phyloP scores from a whole-genome alignment of 176 grass and related monocot species.

The Cymbopogon citratus region DNA sequence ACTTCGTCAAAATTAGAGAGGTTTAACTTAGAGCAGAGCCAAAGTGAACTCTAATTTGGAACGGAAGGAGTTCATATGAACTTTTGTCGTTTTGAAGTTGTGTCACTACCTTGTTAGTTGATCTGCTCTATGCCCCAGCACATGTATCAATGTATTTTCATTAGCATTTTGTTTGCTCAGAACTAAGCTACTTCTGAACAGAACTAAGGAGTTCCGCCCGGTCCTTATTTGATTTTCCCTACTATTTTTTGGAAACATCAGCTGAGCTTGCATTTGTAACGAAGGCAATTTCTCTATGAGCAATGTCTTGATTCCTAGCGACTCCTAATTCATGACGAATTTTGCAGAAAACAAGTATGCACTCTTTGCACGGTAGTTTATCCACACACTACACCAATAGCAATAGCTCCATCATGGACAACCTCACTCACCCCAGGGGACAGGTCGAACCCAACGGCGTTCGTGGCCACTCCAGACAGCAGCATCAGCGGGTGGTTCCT shows the following conservation, averaged over 20 bases:
- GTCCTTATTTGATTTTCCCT: not conserved
- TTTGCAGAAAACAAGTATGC: not conserved
- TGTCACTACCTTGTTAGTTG: not conserved
- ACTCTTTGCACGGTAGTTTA: not conserved
- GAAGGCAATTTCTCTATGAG: not conserved
- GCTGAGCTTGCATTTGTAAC: not conserved
- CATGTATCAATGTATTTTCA: not conserved
- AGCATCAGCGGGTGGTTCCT: conserved; percentile 97
- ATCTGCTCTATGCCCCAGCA: not conserved
- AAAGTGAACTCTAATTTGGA: not conserved
- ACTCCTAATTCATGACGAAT: too few relatives aligned
- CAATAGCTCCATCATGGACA: not conserved
- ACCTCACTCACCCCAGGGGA: conserved; percentile 89
- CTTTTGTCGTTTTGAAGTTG: not conserved
- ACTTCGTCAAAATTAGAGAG: not conserved
- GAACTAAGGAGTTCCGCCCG: not conserved
- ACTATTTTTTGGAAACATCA: not conserved
- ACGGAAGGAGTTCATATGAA: not conserved
- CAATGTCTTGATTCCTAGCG: not conserved
- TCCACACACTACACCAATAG: not conserved
- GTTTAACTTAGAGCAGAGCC: not conserved
- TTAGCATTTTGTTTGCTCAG: not conserved
- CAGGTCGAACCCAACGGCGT: conserved; percentile 93
- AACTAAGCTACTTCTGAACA: not conserved
- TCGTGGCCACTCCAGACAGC: conserved; percentile 83